These are phyloP conservation scores for Tuber calosporum DNA, from an alignment of 495 filamentous ascomycete species.

Conservation along the genomic window DNA sequence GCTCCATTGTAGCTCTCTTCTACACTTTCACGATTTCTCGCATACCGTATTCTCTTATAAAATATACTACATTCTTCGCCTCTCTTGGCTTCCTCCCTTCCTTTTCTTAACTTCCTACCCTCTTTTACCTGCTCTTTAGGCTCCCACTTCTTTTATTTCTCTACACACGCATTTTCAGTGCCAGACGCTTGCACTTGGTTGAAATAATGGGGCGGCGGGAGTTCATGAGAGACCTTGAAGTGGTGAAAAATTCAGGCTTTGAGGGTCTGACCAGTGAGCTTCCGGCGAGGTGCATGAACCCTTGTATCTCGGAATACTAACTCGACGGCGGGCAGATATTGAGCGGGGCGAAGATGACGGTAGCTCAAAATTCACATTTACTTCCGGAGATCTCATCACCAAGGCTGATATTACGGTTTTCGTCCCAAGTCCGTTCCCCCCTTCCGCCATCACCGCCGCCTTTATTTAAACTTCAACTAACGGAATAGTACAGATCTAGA, in stretches of 20 bases:
- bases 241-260: neutral
- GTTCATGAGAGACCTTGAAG: neutral
- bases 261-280: neutral
- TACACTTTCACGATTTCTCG: neutral
- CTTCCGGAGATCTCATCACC: conserved; percentile 30
- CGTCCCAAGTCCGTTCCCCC: conserved; percentile 49
- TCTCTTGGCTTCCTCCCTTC: neutral
- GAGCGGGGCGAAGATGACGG: conserved; percentile 56
- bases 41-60: neutral
- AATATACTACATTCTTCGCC: neutral
- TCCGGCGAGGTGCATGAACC: neutral
- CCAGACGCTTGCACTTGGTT: neutral
- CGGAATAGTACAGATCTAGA: conserved; percentile 27
- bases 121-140: neutral
- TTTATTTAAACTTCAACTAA: conserved; percentile 23
- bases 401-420: conserved; percentile 51
- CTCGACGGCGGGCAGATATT: conserved; percentile 40
- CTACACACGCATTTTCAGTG: neutral
- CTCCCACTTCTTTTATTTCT: neutral
- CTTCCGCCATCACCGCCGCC: conserved; percentile 3
- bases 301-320: neutral
- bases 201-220: neutral
- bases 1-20: neutral
- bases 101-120: neutral
- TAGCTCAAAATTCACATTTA: conserved; percentile 54